A percentile compares a stretch with the other conserved stretches of the same genome.
Conservation (phyloP, 2,329 filamentous ascomycete genomes). For the Cryphonectria parasitica region DNA sequence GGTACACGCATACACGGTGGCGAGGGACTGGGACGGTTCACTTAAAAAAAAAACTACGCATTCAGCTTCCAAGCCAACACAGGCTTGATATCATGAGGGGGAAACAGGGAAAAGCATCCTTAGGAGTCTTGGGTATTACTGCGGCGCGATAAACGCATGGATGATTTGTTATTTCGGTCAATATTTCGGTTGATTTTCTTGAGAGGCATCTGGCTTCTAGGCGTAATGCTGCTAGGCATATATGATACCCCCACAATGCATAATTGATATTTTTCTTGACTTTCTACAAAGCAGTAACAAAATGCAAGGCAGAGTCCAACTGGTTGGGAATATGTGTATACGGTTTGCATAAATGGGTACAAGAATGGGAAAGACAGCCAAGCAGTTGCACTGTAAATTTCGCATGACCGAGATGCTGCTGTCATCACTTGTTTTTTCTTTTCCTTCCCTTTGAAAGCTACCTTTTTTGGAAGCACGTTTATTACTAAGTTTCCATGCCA, state of each 20-base stretch:
- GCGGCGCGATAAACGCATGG: background rate
- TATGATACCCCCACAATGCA: conserved; percentile 30
- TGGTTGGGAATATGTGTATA: background rate
- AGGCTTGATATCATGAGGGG: background rate
- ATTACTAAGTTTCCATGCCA: background rate
- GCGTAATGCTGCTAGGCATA: conserved; percentile 32
- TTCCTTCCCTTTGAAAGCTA: background rate
- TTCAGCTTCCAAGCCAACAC: background rate
- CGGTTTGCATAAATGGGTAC: background rate
- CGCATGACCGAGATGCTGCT: background rate
- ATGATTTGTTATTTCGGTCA: background rate
- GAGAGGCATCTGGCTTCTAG: conserved; percentile 27
- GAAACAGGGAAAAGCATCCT: background rate
- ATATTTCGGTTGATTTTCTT: background rate
- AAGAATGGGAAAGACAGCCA: background rate
- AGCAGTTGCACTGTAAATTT: background rate
- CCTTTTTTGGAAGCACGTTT: background rate
- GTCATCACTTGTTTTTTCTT: background rate
- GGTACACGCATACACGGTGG: background rate
- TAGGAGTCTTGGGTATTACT: background rate
- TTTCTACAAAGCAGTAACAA: too few species aligned
- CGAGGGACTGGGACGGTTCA: background rate
- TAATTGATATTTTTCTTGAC: background rate
- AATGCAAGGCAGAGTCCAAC: background rate
- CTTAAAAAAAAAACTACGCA: background rate